Evolutionary conservation across 495 filamentous ascomycete species (phyloP), one percentile per base, ranked within the genome.

Genomic region (Aspergillus leporis): DNA sequence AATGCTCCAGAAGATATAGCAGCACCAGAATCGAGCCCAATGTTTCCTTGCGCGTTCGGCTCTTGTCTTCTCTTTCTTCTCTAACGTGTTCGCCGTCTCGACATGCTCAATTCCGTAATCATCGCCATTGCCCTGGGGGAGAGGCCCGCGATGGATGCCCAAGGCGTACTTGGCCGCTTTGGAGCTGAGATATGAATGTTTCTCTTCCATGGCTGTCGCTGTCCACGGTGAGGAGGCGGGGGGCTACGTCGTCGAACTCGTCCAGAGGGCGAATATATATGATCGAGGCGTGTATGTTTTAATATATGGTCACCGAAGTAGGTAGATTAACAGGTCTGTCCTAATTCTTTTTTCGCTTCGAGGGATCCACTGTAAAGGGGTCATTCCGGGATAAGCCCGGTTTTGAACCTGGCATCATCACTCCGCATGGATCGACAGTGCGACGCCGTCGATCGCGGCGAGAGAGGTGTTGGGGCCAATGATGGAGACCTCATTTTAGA

Each of bases 21-120:
- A 60, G 18, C 69, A 76, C 73, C 73, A 78, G 61, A 76, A 78
- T n/a, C 74, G 70, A 43, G 66, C 68, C 65, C 72, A 78, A 61
- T 78, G 74, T 21, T 68, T 69, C 3, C 66, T 55, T 1, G 74
- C 41, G n/a, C 62, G 69, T 49, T 73, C 65, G 9, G 51, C 61
- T 16, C 53, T 60, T 53, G 67, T 73, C 47, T 63, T 58, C 25
- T 68, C 56, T 21, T 51, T 62, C 13, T 64, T 70, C 31, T 68
- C 71, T 18, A 77, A 54, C 5, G 68, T 67, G 9, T 71, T 65
- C 0, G 62, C 65, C 9, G 68, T 70, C 46, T 72, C 68, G 59
- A 71, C 51, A 40, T 70, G 64, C 54, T 70, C 70, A 16, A 74
- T 55, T 51, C 68, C 62, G 28, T 49, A 45, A 25, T 51, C 61